Evolutionary conservation across 2,329 filamentous ascomycete genomes (phyloP).

Genomic region (Aspergillus melleus): DNA sequence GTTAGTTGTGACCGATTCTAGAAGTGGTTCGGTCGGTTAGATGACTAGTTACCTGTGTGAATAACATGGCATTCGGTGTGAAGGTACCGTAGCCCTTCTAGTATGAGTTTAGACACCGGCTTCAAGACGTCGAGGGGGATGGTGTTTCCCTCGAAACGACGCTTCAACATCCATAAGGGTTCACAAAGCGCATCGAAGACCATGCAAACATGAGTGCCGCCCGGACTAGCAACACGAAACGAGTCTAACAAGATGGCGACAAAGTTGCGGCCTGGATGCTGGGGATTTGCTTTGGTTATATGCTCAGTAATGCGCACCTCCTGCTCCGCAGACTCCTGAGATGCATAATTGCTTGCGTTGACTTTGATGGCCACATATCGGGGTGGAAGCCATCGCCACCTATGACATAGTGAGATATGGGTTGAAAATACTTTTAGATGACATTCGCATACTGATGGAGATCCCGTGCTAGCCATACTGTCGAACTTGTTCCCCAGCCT

Average conservation of each 20-base stretch:
- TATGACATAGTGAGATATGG: conserved; percentile 12
- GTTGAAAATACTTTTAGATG: conserved; percentile 2
- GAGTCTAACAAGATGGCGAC: conserved; percentile 36
- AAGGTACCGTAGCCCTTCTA: conserved; percentile 43
- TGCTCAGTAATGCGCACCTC: conserved; percentile 35
- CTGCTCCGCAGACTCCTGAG: conserved; percentile 21
- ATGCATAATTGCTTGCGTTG: conserved; percentile 28
- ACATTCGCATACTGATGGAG: conserved; percentile 20
- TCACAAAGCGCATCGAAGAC: conserved; percentile 38
- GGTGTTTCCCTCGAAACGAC: conserved; percentile 24
- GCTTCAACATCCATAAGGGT: conserved; percentile 33
- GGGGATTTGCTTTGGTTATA: conserved; percentile 28
- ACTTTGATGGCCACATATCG: conserved; percentile 39
- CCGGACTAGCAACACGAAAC: conserved; percentile 29
- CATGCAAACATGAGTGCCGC: conserved; percentile 36
- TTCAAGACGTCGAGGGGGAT: conserved; percentile 32
- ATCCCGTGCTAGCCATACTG: conserved; percentile 43
- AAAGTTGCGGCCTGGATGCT: conserved; percentile 32
- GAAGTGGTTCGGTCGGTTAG: neutral
- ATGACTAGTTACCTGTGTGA: conserved; percentile 36
- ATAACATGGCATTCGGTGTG: conserved; percentile 41
- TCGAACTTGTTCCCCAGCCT: conserved; percentile 42
- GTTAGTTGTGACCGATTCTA: conserved; percentile 12
- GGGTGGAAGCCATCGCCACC: conserved; percentile 25
- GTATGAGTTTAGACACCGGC: conserved; percentile 31